Base-by-base conservation (phyloP, 305 asterid species). In the Fraxinus albicans region DNA sequence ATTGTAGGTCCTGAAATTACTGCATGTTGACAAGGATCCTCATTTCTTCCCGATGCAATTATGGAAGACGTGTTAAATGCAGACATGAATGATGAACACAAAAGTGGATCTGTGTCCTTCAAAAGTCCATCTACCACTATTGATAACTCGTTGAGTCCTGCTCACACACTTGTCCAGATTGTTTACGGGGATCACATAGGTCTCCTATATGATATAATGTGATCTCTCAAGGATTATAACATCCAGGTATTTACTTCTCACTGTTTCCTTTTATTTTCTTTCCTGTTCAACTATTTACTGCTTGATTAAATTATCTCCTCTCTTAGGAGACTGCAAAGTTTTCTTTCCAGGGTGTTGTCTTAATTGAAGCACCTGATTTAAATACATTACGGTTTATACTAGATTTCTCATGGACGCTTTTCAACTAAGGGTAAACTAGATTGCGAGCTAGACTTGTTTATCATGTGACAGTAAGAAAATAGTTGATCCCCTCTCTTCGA, bases 381-480 rank as follows among this genome's bases (percentile, higher is more conserved):
- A 36, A n/a, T 23, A 21, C 31, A 42, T 25, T 76, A 77, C 10
- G 58, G 58, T 86, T 69, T 81, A 42, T 31, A 36, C 78, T 85
- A 91, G 98, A 88, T 95, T 88, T 95, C 98, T 2, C 93, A 95
- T 77, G 99, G 99, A 3, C 94, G 98, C 38, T 85, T 89, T 82
- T 84, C 94, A 1, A 79, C 82, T 0, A 89, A 92, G 88, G 90
- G 88, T 40, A 87, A 87, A 70, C 27, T 85, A 63, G 90, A 88
- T 23, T 93, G 98, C 80, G 98, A 95, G 86, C 82, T 95, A 78
- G 99, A 95, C 79, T 89, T 95, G n/a, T 95, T 95, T 77, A 89
- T 95, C 84, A 91, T 90, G 95, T 96, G 97, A 95, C 83, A 94
- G 97, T 17, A 94, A 89, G 90, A 95, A 95, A 92, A 94, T 93